Base-by-base conservation (phyloP, 805 yeast species). In the Candida yuanshanica region DNA sequence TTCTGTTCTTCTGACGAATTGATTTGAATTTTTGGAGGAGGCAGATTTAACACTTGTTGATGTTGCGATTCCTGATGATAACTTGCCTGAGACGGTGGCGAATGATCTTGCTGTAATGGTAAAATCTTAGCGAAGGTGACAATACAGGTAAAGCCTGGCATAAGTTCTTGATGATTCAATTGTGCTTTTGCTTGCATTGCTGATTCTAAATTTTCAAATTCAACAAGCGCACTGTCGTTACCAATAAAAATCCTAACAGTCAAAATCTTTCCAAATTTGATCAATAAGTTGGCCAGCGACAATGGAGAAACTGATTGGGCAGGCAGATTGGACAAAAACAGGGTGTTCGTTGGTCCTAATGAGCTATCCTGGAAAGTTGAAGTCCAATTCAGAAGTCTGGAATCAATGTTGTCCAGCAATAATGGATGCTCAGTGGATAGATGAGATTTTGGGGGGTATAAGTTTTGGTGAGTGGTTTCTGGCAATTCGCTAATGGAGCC, bases 91-190 rank as follows among this genome's bases (percentile, higher is more conserved):
- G 16, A 16, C 16, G 31, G 18, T 27, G 31, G 31, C 8, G 31
- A 27, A 4, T 27, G 31, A 23, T 53, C 58, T 24, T 53, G 64
- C 26, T 51, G 55, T 41, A 58, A 56, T 18, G 64, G 74, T 51
- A 61, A 53, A 24, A 88, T 75, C 54, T 83, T 85, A 4, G 96
- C 97, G 70, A 88, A 93, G 0, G 90, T 86, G 29, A 88, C 86
- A 31, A 77, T 68, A 58, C 93, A 77, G 14, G 83, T 77, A 20
- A 76, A 70, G 4, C 95, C 95, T 2, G 91, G 86, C 46, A 80
- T 75, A 31, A 91, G 69, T 55, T 91, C 96, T 49, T 81, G 79
- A 48, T 89, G 95, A 55, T 84, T 87, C 55, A 90, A 73, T 37
- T 72, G 77, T 13, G 86, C 83, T 55, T 81, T 80, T 38, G 96